Base-by-base conservation (phyloP, 2,329 filamentous ascomycete genomes). In the Nothophaeocryptopus gaeumannii region DNA sequence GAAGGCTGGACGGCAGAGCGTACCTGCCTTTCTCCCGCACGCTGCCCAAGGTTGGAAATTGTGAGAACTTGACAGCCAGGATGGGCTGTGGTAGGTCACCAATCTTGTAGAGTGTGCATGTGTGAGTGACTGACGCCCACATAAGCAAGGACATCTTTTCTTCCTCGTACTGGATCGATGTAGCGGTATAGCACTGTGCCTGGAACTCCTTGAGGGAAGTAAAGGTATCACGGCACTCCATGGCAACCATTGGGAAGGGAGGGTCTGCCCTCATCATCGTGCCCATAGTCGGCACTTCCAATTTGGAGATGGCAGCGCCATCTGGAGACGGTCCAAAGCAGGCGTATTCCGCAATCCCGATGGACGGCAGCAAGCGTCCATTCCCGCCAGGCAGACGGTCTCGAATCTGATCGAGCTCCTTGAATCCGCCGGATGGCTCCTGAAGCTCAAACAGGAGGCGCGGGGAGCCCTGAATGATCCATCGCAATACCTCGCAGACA, bases 201-300 rank as follows among this genome's bases (percentile, higher is more conserved):
- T 13, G 38, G n/a, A 51, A 53, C 35, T 59, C 56, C 20, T 53
- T 47, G 8, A 55, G 14, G 7, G 54, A 51, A 8, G 20, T 38
- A 45, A 57, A 59, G 0, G 51, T 55, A 32, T 56, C 46, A 7
- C 29, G n/a, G 41, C 48, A 51, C 8, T 26, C 37, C 9, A 59
- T 39, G 8, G 41, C 34, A 3, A 55, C 51, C 56, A 55, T 55
- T 10, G 54, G 48, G 13, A 40, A 38, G 35, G 44, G 15, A 13
- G 32, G 14, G 30, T 43, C 15, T 36, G 45, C 14, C 31, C 35
- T 8, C 38, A 40, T 40, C 38, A 40, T 8, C 15, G 13, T 5
- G 13, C 38, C 38, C 3, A 40, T 16, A 5, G 12, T 40, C 8
- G 39, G 47, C 41, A 32, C 39, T 10, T 39, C 37, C 36, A 39